Evolutionary conservation across 176 grass and related monocot species (phyloP).

Genomic region (Triticum urartu): DNA sequence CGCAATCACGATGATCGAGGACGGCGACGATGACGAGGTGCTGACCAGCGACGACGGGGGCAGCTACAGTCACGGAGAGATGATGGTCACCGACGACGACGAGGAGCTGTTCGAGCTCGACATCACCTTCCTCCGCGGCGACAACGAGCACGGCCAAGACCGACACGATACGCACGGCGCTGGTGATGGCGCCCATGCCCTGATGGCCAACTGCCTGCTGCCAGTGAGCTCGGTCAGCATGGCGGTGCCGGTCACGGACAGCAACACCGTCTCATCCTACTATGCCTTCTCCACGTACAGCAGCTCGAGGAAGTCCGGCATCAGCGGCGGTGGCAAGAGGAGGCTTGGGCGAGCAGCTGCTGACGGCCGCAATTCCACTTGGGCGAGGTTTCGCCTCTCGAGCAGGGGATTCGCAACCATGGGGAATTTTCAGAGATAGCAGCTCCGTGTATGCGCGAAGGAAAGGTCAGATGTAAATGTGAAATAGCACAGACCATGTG

Average conservation of each 20-base stretch:
- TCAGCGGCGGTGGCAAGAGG: slow-evolving; percentile 7
- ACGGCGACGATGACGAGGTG: not conserved
- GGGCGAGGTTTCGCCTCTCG: slow-evolving; percentile 6
- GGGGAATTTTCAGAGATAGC: slow-evolving; percentile 9
- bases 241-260: slow-evolving; percentile 43
- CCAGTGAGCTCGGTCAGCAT: slow-evolving; percentile 51
- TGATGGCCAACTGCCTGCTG: slow-evolving; percentile 70
- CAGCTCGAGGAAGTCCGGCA: not conserved
- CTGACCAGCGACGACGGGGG: not conserved
- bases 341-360: not conserved
- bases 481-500: no score
- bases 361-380: not conserved
- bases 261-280: not conserved
- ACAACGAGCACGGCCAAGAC: not conserved
- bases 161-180: not conserved
- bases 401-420: not conserved
- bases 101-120: slow-evolving; percentile 80
- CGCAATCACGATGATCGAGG: not conserved
- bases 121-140: slow-evolving; percentile 22
- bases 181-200: not conserved
- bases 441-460: not conserved
- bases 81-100: not conserved
- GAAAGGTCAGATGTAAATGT: not conserved
- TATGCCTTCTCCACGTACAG: not conserved
- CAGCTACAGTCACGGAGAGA: not conserved